Evolutionary conservation across 2,329 filamentous ascomycete genomes (phyloP).

Genomic region (Gyromitra esculenta): DNA sequence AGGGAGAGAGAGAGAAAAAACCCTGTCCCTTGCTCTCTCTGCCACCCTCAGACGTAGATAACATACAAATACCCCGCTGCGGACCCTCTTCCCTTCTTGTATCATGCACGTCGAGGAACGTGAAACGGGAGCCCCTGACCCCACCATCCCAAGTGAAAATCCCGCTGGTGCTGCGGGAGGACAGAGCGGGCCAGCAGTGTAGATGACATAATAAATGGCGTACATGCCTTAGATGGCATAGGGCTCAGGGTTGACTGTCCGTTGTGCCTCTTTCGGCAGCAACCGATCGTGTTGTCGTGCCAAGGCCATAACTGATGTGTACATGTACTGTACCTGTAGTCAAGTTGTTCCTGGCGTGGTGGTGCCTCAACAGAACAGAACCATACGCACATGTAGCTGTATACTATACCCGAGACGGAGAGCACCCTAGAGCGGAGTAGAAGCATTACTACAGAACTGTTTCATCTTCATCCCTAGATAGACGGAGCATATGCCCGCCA

Average conservation of each 20-base stretch:
- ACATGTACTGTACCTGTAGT: neutral
- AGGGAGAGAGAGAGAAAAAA: neutral
- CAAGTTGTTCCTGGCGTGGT: neutral
- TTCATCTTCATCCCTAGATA: neutral
- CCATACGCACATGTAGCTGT: no score
- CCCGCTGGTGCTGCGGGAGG: neutral
- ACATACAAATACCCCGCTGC: constrained; percentile 1
- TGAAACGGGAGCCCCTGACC: neutral
- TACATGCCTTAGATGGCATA: neutral
- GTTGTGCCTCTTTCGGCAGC: neutral
- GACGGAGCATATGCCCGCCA: neutral
- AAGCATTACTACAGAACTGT: neutral
- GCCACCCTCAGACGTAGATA: neutral
- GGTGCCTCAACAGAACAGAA: neutral
- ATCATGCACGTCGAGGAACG: constrained; percentile 10
- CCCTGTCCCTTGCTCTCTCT: neutral
- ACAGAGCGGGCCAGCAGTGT: no score
- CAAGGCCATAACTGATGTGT: constrained; percentile 8
- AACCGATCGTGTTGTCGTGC: constrained; percentile 1
- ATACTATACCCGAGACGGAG: neutral
- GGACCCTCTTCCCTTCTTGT: neutral
- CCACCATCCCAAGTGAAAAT: neutral
- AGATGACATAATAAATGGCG: neutral
- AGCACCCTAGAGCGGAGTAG: neutral
- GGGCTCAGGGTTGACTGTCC: constrained; percentile 20